Percentiles rank a stretch among this genome's conserved stretches.
Evolutionary conservation across 2,329 filamentous ascomycete species (phyloP).

Genomic region (Nemania sp.): DNA sequence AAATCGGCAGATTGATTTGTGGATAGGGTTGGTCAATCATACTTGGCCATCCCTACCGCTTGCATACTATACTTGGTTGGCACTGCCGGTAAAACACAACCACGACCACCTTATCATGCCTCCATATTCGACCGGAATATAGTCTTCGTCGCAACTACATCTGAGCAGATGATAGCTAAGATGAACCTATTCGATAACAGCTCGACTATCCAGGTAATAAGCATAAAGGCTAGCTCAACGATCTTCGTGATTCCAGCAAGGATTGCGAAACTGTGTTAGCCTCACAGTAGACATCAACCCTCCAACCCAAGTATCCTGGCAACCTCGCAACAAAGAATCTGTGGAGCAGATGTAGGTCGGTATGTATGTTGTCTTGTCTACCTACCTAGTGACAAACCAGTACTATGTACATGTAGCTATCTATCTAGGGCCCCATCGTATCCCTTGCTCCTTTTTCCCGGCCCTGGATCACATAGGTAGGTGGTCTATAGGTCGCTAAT

Average conservation of each 20-base stretch:
- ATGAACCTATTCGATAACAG: constrained; percentile 18
- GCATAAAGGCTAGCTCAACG: constrained; percentile 39
- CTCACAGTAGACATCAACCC: constrained; percentile 42
- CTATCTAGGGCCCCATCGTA: constrained; percentile 4
- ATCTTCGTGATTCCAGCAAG: constrained; percentile 45
- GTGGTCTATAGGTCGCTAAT: constrained; percentile 33
- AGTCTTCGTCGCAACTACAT: constrained; percentile 5
- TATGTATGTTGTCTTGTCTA: too few relatives aligned
- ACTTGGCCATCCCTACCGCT: constrained; percentile 1
- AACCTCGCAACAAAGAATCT: constrained; percentile 23
- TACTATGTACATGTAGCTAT: constrained; percentile 23
- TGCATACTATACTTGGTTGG: constrained; percentile 24
- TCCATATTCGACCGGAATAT: constrained; percentile 7
- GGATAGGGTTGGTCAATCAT: constrained; percentile 13
- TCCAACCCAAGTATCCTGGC: constrained; percentile 38
- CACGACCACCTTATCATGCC: constrained; percentile 27
- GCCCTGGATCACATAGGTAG: constrained; percentile 13
- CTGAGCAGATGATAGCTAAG: constrained; percentile 18
- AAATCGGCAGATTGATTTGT: constrained; percentile 11
- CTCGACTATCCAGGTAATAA: constrained; percentile 31
- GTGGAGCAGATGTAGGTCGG: too few relatives aligned
- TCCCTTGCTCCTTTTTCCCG: constrained; percentile 15
- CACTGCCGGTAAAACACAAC: constrained; percentile 31
- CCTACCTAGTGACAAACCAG: constrained; percentile 26
- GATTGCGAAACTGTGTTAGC: constrained; percentile 48